Evolutionary conservation across 2,329 filamentous ascomycete species (phyloP).

Genomic region (Talaromyces sp.): DNA sequence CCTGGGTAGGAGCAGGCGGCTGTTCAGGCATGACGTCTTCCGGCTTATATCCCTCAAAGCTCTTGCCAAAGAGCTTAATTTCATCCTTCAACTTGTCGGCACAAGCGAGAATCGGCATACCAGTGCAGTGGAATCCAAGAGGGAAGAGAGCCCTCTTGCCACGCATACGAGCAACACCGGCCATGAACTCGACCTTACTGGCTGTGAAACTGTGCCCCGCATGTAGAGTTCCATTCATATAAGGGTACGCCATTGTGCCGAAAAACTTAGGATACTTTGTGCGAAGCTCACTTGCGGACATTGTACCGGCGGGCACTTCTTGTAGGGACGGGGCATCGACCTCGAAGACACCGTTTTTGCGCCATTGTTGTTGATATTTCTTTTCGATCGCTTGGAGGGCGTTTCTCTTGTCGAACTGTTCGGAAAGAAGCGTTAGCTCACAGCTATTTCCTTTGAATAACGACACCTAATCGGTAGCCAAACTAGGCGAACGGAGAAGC

Average conservation of each 20-base stretch:
- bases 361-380: slow-evolving; percentile 86
- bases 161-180: slow-evolving; percentile 83
- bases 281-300: slow-evolving; percentile 70
- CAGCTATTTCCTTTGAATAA: too few species aligned
- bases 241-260: slow-evolving; percentile 71
- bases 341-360: slow-evolving; percentile 73
- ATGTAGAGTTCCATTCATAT: slow-evolving; percentile 86
- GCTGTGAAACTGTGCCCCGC: slow-evolving; percentile 90
- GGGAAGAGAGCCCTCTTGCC: slow-evolving; percentile 85
- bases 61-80: slow-evolving; percentile 79
- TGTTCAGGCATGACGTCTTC: slow-evolving; percentile 52
- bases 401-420: slow-evolving; percentile 80
- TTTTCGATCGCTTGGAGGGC: slow-evolving; percentile 78
- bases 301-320: slow-evolving; percentile 72
- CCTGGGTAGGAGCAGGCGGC: slow-evolving; percentile 60
- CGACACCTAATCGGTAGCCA: not conserved
- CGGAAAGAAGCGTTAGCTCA: not conserved
- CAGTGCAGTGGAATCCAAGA: slow-evolving; percentile 91
- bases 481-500: not conserved
- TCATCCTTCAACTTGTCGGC: slow-evolving; percentile 92
- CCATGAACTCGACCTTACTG: slow-evolving; percentile 87
- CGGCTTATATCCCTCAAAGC: slow-evolving; percentile 74
- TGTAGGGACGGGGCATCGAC: slow-evolving; percentile 73
- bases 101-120: slow-evolving; percentile 96
- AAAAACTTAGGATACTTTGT: slow-evolving; percentile 87